Conservation (phyloP, 2,329 filamentous ascomycete species). For the Verticillium longisporum region DNA sequence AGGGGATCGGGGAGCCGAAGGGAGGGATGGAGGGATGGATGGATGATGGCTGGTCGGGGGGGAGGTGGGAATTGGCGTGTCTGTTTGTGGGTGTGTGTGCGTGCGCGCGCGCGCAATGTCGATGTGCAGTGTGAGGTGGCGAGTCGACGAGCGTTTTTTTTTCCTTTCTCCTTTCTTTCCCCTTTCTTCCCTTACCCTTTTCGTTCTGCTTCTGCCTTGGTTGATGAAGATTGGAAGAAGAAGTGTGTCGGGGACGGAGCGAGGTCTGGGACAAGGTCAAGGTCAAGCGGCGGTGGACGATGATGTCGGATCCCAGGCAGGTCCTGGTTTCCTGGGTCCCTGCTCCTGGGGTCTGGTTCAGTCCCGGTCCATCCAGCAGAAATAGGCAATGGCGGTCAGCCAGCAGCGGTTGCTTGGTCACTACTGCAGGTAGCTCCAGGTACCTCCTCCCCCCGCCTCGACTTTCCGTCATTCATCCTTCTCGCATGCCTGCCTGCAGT, state of each 20-base stretch:
- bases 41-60: not conserved
- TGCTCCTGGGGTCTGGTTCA: not conserved
- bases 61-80: not conserved
- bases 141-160: not conserved
- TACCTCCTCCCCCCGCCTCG: not conserved
- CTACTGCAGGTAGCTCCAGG: not conserved
- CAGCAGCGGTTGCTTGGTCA: not conserved
- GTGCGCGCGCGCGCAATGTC: no score
- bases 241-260: slow-evolving; percentile 6
- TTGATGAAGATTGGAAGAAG: slow-evolving; percentile 4
- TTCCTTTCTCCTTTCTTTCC: no score
- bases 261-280: slow-evolving; percentile 3
- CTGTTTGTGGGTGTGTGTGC: no score
- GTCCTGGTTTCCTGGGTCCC: not conserved
- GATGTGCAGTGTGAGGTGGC: not conserved
- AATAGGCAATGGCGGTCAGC: not conserved
- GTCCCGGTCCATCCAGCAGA: not conserved
- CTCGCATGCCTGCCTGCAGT: not conserved
- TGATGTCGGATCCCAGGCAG: slow-evolving; percentile 5
- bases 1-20: not conserved
- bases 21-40: not conserved
- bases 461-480: not conserved
- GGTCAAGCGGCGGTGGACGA: slow-evolving; percentile 3
- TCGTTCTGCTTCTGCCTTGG: slow-evolving; percentile 10
- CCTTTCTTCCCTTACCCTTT: slow-evolving; percentile 1